Percentiles rank a stretch among this genome's conserved stretches.
phyloP scores from a whole-genome alignment of 352 stramenopile species.

The Globisporangium cylindrosporum region DNA sequence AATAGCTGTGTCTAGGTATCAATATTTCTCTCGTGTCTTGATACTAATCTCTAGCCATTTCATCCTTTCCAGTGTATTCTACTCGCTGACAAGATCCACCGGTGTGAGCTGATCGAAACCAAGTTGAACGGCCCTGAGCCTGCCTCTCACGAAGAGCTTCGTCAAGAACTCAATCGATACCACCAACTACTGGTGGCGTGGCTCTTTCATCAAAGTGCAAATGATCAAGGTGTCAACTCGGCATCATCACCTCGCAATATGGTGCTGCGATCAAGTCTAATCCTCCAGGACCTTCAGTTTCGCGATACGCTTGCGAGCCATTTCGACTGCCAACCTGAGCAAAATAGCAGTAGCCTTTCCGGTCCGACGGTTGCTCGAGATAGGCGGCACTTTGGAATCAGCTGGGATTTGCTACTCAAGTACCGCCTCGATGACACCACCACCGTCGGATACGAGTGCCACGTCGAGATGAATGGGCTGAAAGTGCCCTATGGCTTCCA shows the following conservation, averaged over 20 bases:
- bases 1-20: neutral
- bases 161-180: slow-evolving; percentile 3
- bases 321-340: slow-evolving; percentile 9
- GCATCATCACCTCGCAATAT: slow-evolving; percentile 20
- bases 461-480: slow-evolving; percentile 50
- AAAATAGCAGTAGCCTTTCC: neutral
- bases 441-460: slow-evolving; percentile 59
- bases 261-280: slow-evolving; percentile 27
- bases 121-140: neutral
- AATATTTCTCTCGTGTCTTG: neutral
- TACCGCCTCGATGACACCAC: slow-evolving; percentile 58
- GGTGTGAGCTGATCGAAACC: slow-evolving; percentile 38
- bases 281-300: slow-evolving; percentile 56
- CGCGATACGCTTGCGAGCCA: slow-evolving; percentile 40
- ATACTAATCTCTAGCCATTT: neutral
- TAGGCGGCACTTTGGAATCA: slow-evolving; percentile 9
- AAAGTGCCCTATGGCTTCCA: slow-evolving; percentile 66
- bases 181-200: neutral
- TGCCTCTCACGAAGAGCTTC: neutral
- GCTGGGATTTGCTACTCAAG: slow-evolving; percentile 57
- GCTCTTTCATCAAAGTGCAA: neutral
- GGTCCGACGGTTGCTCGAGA: neutral
- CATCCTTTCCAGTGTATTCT: slow-evolving; percentile 27
- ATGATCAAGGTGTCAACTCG: no score
- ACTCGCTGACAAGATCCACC: slow-evolving; percentile 47